Evolutionary conservation across 345 rosid genomes (phyloP), one percentile per base, ranked within the genome.

Genomic region (Orychophragmus violaceus): DNA sequence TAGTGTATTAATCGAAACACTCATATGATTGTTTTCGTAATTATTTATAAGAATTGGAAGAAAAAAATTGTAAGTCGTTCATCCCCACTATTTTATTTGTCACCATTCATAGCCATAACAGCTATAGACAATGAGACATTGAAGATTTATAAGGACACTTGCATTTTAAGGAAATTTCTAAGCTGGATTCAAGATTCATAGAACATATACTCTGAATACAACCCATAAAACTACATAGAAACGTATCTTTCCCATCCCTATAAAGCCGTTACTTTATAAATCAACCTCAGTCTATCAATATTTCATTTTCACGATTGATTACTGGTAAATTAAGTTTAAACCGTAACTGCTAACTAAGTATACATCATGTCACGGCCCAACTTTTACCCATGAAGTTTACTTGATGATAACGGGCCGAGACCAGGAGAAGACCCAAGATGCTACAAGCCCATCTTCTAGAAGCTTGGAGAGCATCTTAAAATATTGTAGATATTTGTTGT

Each of bases 181-280:
- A 68, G 48, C 21, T 59, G 66, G 51, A 59, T 25, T 35, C 39
- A 57, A 57, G 64, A 68, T 57, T 68, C 64, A 57, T 22, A 45
- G 28, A 57, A 45, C 64, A 23, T n/a, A 44, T 56, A 6, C 71
- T 29, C 7, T 32, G 37, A 32, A 32, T 56, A 1, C 44, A 67
- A 21, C 42, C 7, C 46, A 30, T 30, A 21, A 19, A 19, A 21
- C 4, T 19, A 12, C 3, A 3, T 45, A 45, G 10, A 42, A 64
- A 17, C 2, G 30, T 4, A 28, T 54, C 23, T 67, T 41, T 56
- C 17, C 36, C n/a, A 67, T 67, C 19, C 56, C 35, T 32, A 5
- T 44, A 67, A 67, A 65, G 61, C 52, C 27, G 19, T 41, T 41
- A 16, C 18, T 11, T 36, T 4, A 23, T 14, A 46, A 21, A 30